These are phyloP conservation scores for Lachnellula suecica DNA, from an alignment of 2,329 filamentous ascomycete genomes.

Conservation along the genomic window DNA sequence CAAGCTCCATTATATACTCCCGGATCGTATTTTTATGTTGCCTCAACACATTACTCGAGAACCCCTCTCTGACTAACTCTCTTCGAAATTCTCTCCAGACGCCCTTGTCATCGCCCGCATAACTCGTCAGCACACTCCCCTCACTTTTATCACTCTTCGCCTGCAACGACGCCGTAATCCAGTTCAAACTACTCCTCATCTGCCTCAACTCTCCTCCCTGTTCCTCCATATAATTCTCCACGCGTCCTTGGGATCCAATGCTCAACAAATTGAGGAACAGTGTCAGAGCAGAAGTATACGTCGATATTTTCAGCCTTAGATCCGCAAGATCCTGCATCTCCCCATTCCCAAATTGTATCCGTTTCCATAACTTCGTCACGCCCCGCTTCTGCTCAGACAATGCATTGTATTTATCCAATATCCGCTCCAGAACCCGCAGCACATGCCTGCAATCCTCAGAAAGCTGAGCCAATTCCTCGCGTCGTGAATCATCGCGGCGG, in stretches of 20 bases:
- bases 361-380: slow-evolving; percentile 12
- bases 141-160: slow-evolving; percentile 10
- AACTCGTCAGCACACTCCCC: slow-evolving; percentile 21
- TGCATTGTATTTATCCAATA: slow-evolving; percentile 18
- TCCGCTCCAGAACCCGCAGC: slow-evolving; percentile 7
- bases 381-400: slow-evolving; percentile 12
- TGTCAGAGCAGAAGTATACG: slow-evolving; percentile 15
- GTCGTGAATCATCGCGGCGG: slow-evolving; percentile 11
- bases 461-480: slow-evolving; percentile 10
- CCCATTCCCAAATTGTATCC: slow-evolving; percentile 18
- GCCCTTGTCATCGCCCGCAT: slow-evolving; percentile 43
- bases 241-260: slow-evolving; percentile 13
- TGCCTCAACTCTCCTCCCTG: slow-evolving; percentile 14
- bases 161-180: slow-evolving; percentile 11
- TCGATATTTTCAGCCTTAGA: slow-evolving; percentile 11
- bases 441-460: slow-evolving; percentile 8
- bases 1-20: slow-evolving; percentile 22
- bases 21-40: slow-evolving; percentile 48
- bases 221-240: slow-evolving; percentile 15
- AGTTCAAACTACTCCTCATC: slow-evolving; percentile 11
- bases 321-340: slow-evolving; percentile 13
- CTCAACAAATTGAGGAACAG: slow-evolving; percentile 12
- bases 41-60: slow-evolving; percentile 50
- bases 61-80: slow-evolving; percentile 55
- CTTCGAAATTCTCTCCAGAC: slow-evolving; percentile 54